A percentile compares a stretch with the other conserved stretches of the same genome.
These are phyloP conservation scores for Cladosporium oxysporum DNA, from an alignment of 2,329 filamentous ascomycete species.

Conservation along the genomic window DNA sequence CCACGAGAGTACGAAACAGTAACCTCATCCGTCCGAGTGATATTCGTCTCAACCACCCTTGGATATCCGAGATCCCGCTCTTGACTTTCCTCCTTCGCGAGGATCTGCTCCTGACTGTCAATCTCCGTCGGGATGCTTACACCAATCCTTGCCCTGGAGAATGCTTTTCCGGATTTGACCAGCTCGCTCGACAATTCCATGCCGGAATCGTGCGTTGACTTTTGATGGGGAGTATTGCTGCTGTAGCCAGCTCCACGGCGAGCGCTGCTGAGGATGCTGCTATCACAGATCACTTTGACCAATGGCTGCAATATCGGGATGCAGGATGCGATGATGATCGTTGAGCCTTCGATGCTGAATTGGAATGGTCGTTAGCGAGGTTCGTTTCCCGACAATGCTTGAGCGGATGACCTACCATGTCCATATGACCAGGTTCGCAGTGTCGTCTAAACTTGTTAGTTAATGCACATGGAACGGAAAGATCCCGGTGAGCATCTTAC, in stretches of 20 bases:
- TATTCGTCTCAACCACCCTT: not conserved
- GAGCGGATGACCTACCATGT: constrained; percentile 31
- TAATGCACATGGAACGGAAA: not conserved
- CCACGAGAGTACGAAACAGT: constrained; percentile 2
- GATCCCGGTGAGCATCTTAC: constrained; percentile 26
- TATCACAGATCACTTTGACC: constrained; percentile 21
- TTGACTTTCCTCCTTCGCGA: not conserved
- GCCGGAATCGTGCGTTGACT: not conserved
- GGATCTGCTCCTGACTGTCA: constrained; percentile 9
- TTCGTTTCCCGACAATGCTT: not conserved
- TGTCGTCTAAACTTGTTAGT: constrained; percentile 33
- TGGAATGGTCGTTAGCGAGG: not conserved
- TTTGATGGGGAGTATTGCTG: not conserved
- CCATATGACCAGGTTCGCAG: constrained; percentile 50
- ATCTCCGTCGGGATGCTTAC: constrained; percentile 1
- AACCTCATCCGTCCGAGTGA: constrained; percentile 5
- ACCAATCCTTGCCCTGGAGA: constrained; percentile 10
- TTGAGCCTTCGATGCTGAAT: constrained; percentile 35
- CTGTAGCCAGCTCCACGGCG: not conserved
- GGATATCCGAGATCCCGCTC: not conserved
- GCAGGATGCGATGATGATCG: constrained; percentile 40
- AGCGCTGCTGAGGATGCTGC: constrained; percentile 8
- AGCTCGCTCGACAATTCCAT: not conserved
- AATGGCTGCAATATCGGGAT: constrained; percentile 40
- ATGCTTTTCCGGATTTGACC: constrained; percentile 7